Conservation (phyloP, 345 rosid genomes). For the Eucalyptus paniculata region DNA sequence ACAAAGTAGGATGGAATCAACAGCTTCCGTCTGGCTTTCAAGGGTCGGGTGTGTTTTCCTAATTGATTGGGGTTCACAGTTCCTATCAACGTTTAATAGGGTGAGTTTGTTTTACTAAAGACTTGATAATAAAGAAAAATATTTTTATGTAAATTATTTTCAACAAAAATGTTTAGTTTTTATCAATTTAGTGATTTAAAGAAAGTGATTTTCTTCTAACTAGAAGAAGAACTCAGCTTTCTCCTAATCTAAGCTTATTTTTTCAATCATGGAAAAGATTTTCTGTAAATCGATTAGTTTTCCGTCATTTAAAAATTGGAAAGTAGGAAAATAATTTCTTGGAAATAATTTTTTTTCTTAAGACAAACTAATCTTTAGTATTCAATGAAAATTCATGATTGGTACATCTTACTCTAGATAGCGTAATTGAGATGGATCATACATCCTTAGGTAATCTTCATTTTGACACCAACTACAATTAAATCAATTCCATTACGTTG, state of each 20-base stretch:
- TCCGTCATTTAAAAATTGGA: accelerated
- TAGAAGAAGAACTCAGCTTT: neutral
- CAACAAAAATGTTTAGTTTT: neutral
- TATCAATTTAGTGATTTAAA: neutral
- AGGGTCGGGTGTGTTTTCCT: neutral
- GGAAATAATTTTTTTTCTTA: neutral
- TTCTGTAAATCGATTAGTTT: neutral
- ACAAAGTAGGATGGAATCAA: neutral
- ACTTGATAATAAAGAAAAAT: neutral
- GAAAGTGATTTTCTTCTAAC: neutral
- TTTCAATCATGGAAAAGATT: neutral
- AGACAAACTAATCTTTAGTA: neutral
- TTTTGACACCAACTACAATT: neutral
- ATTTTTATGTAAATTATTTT: neutral
- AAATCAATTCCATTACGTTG: neutral
- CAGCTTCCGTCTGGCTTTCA: neutral
- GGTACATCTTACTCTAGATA: neutral
- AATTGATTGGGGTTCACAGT: neutral
- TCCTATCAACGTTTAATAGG: neutral
- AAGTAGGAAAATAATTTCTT: neutral
- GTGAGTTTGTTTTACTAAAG: neutral
- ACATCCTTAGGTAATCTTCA: neutral
- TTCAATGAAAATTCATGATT: neutral
- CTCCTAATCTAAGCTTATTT: neutral
- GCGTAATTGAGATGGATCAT: neutral